Percentiles rank a stretch among this genome's conserved stretches.
phyloP scores from a whole-genome alignment of 2,329 filamentous ascomycete species.

The Colletotrichum acutatum region DNA sequence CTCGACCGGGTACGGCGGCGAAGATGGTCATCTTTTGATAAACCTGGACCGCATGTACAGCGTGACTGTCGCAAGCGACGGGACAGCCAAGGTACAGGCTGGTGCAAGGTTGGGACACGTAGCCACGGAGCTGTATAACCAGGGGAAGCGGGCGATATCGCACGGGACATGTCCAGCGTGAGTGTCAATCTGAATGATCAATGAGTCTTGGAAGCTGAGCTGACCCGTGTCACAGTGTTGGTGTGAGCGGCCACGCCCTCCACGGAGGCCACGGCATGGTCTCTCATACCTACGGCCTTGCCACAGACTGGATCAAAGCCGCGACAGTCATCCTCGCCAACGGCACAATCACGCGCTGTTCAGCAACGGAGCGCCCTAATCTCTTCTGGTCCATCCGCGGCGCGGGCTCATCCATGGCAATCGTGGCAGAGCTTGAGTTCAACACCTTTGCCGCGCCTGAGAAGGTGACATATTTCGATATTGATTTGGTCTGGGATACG shows the following conservation, averaged over 20 bases:
- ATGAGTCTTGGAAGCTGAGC: background rate
- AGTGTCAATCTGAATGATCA: constrained; percentile 26
- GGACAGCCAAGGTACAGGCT: constrained; percentile 55
- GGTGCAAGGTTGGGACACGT: constrained; percentile 63
- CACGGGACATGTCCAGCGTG: constrained; percentile 65
- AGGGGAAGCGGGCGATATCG: constrained; percentile 53
- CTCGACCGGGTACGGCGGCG: constrained; percentile 58
- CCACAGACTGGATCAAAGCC: constrained; percentile 48
- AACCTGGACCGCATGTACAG: constrained; percentile 58
- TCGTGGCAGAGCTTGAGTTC: constrained; percentile 51
- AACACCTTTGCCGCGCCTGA: constrained; percentile 50
- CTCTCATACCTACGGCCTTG: constrained; percentile 40
- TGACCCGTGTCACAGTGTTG: constrained; percentile 43
- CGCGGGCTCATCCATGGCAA: constrained; percentile 54
- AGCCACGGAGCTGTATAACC: constrained; percentile 50
- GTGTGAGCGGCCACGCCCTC: constrained; percentile 52
- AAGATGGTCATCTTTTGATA: constrained; percentile 59
- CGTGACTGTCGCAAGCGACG: constrained; percentile 51
- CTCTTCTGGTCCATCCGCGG: constrained; percentile 57
- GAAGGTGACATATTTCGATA: constrained; percentile 42
- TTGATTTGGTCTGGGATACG: constrained; percentile 3
- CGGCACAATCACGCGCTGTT: constrained; percentile 44
- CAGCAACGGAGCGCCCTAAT: constrained; percentile 48
- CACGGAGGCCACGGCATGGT: constrained; percentile 53
- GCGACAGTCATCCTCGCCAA: constrained; percentile 51